Conservation (phyloP, 805 yeast genomes). For the Sugiyamaella americana region DNA sequence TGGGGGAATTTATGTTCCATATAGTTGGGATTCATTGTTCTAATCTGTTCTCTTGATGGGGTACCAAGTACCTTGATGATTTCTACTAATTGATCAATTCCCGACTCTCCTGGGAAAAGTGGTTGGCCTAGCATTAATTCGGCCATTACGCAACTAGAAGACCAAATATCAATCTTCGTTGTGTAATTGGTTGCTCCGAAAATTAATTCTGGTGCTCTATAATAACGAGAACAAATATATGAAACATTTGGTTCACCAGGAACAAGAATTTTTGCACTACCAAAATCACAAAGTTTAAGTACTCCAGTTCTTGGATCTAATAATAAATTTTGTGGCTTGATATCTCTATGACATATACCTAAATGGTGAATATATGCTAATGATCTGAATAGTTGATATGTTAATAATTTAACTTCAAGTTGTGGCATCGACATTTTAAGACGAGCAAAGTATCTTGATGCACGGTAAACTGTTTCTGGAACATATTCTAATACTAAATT, state of each 20-base stretch:
- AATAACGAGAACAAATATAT: slow-evolving; percentile 93
- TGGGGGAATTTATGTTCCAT: slow-evolving; percentile 94
- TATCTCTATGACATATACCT: slow-evolving; percentile 83
- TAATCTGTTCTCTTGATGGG: slow-evolving; percentile 85
- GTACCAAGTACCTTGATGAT: slow-evolving; percentile 94
- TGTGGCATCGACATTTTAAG: slow-evolving; percentile 73
- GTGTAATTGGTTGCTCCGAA: slow-evolving; percentile 97
- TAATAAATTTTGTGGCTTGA: slow-evolving; percentile 82
- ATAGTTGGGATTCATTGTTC: slow-evolving; percentile 93
- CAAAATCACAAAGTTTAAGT: slow-evolving; percentile 92
- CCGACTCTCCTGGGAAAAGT: slow-evolving; percentile 94
- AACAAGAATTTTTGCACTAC: slow-evolving; percentile 85
- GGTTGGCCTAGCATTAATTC: slow-evolving; percentile 95
- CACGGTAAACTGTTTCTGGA: slow-evolving; percentile 93
- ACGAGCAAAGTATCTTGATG: slow-evolving; percentile 63
- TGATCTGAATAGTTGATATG: slow-evolving; percentile 73
- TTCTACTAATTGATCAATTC: slow-evolving; percentile 95
- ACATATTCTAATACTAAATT: slow-evolving; percentile 86
- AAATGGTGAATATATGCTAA: slow-evolving; percentile 67
- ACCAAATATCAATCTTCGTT: slow-evolving; percentile 95
- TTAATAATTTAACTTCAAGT: slow-evolving; percentile 82
- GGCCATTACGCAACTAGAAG: slow-evolving; percentile 97
- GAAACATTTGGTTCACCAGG: slow-evolving; percentile 93
- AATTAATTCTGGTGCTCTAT: slow-evolving; percentile 95
- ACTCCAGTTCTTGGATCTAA: slow-evolving; percentile 82